A percentile compares a stretch with the other conserved stretches of the same genome.
Conservation (phyloP, 441 rosid genomes). For the Gossypium laxum region DNA sequence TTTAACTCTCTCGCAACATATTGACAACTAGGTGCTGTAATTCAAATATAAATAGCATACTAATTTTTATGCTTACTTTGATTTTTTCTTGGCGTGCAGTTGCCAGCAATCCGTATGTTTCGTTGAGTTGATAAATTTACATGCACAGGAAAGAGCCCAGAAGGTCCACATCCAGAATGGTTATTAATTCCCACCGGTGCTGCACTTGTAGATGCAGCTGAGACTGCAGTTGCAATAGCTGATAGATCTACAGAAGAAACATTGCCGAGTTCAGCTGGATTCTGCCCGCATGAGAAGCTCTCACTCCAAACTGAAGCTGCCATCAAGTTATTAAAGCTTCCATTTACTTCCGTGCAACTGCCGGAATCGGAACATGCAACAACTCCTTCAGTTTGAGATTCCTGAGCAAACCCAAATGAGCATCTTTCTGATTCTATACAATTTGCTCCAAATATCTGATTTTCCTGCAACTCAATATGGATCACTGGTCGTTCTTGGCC, state of each 20-base stretch:
- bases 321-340: background rate
- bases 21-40: background rate
- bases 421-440: slow-evolving; percentile 23
- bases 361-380: slow-evolving; percentile 11
- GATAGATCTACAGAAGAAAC: slow-evolving; percentile 40
- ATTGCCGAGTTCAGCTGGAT: slow-evolving; percentile 14
- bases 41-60: background rate
- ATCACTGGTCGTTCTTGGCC: slow-evolving; percentile 21
- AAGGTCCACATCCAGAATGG: background rate
- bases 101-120: slow-evolving; percentile 1
- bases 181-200: background rate
- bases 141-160: slow-evolving; percentile 16
- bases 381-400: slow-evolving; percentile 13
- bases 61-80: slow-evolving; percentile 22
- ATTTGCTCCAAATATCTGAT: slow-evolving; percentile 17
- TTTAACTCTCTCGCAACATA: background rate
- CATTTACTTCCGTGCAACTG: background rate
- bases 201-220: slow-evolving; percentile 13
- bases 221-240: slow-evolving; percentile 49
- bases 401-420: slow-evolving; percentile 22
- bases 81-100: slow-evolving; percentile 5
- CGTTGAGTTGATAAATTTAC: background rate
- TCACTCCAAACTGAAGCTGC: background rate
- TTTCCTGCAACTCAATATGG: slow-evolving; percentile 20
- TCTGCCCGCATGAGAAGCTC: slow-evolving; percentile 3